A percentile compares a stretch with the other conserved stretches of the same genome.
phyloP scores from a whole-genome alignment of 805 yeast species.

The Saturnispora silvae region DNA sequence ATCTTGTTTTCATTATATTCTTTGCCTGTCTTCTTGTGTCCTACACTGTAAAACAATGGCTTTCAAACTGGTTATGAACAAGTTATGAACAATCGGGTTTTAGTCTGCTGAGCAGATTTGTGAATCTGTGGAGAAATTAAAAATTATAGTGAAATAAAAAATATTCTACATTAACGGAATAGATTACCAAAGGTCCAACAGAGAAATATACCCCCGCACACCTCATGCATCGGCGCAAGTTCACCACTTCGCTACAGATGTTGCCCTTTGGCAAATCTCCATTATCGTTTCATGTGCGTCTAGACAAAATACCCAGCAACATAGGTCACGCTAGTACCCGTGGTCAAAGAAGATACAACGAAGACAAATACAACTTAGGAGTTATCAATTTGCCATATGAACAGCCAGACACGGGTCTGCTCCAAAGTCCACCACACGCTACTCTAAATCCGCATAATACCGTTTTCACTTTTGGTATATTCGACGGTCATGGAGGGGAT shows the following conservation, averaged over 20 bases:
- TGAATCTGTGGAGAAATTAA: too few relatives aligned
- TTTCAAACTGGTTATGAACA: too few relatives aligned
- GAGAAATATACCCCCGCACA: too few relatives aligned
- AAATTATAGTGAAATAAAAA: too few relatives aligned
- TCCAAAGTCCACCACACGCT: constrained; percentile 11
- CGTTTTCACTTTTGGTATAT: constrained; percentile 63
- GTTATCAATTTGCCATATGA: constrained; percentile 21
- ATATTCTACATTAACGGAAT: too few relatives aligned
- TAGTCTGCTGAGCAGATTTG: too few relatives aligned
- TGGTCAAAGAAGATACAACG: constrained; percentile 68
- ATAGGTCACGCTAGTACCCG: constrained; percentile 75
- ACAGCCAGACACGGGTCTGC: constrained; percentile 3
- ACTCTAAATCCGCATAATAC: constrained; percentile 12
- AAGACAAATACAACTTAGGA: constrained; percentile 66
- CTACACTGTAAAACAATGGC: too few relatives aligned
- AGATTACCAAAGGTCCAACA: too few relatives aligned
- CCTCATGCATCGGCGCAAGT: too few relatives aligned
- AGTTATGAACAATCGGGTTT: too few relatives aligned
- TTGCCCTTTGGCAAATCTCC: constrained; percentile 11
- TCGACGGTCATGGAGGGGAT: constrained; percentile 93
- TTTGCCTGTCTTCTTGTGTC: too few relatives aligned
- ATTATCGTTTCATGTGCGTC: constrained; percentile 38
- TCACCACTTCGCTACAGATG: constrained; percentile 4
- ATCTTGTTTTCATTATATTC: too few relatives aligned
- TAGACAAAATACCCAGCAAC: constrained; percentile 56